A percentile compares a stretch with the other conserved stretches of the same genome.
Evolutionary conservation across 768 basidiomycete species (phyloP).

Genomic region (Mycena kentingensis): DNA sequence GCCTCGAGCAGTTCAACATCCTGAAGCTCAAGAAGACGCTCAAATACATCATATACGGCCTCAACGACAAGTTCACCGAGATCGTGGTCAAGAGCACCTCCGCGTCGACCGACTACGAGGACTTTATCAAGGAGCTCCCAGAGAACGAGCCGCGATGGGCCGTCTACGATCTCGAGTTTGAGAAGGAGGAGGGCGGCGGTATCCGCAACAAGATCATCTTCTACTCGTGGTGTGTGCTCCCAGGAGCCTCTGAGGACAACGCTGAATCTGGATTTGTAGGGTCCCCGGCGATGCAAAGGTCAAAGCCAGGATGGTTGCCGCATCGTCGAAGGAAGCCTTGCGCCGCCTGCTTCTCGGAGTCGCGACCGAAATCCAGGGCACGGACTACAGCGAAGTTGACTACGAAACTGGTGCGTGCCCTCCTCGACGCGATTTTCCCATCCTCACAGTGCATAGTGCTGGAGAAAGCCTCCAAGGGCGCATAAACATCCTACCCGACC

Average conservation of each 20-base stretch:
- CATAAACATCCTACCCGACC: slow-evolving; percentile 19
- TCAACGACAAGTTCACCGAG: slow-evolving; percentile 64
- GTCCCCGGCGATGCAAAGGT: slow-evolving; percentile 82
- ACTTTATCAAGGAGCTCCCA: slow-evolving; percentile 75
- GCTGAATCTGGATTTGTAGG: slow-evolving; percentile 51
- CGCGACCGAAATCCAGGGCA: slow-evolving; percentile 82
- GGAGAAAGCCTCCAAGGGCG: slow-evolving; percentile 36
- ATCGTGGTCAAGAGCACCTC: slow-evolving; percentile 78
- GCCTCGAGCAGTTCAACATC: slow-evolving; percentile 60
- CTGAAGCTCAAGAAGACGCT: slow-evolving; percentile 76
- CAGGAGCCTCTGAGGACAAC: neutral
- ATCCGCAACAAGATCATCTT: slow-evolving; percentile 88
- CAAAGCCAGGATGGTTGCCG: slow-evolving; percentile 92
- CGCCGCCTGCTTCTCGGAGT: slow-evolving; percentile 75
- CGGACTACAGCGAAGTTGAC: slow-evolving; percentile 72
- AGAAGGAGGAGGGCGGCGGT: slow-evolving; percentile 67
- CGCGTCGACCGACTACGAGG: slow-evolving; percentile 56
- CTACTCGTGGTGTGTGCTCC: slow-evolving; percentile 69
- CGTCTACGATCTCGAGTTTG: slow-evolving; percentile 89
- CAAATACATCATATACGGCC: slow-evolving; percentile 83
- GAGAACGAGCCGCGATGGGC: slow-evolving; percentile 80
- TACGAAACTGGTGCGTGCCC: slow-evolving; percentile 62
- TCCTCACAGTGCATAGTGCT: slow-evolving; percentile 27
- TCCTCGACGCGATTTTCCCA: neutral
- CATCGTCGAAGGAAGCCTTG: slow-evolving; percentile 84